Percentiles rank a stretch among this genome's conserved stretches.
Conservation (phyloP, 306 rosid species). For the Lathyrus sativus region DNA sequence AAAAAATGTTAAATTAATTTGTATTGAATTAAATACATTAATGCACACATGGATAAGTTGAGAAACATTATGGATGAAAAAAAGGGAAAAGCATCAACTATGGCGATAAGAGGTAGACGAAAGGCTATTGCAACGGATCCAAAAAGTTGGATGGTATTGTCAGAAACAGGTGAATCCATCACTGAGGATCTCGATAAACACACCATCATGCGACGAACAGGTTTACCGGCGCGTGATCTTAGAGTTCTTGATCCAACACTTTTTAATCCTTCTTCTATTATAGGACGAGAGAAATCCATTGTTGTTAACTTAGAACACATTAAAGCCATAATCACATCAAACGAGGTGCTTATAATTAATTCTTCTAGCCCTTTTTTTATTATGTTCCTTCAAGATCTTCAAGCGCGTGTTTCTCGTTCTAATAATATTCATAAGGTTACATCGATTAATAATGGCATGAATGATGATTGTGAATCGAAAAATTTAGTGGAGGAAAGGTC, state of each 20-base stretch:
- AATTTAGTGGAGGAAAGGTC: neutral
- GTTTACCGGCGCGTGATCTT: conserved; percentile 77
- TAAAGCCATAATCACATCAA: conserved; percentile 65
- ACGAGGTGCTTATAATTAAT: conserved; percentile 57
- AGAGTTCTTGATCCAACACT: conserved; percentile 67
- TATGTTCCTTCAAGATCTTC: conserved; percentile 67
- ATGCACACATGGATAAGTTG: neutral
- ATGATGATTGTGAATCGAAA: neutral
- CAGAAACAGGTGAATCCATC: conserved; percentile 29
- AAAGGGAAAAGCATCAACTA: neutral
- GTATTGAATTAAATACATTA: neutral
- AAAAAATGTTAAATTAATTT: too few relatives aligned
- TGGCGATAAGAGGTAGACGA: neutral
- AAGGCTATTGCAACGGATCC: conserved; percentile 19
- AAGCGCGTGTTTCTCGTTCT: conserved; percentile 39
- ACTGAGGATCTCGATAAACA: conserved; percentile 58
- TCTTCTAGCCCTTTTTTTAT: conserved; percentile 55
- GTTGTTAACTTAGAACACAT: conserved; percentile 74
- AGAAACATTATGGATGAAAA: conserved; percentile 9
- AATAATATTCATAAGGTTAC: too few relatives aligned
- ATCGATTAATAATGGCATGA: neutral
- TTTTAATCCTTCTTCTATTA: conserved; percentile 68
- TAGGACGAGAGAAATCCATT: conserved; percentile 72
- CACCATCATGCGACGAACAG: conserved; percentile 69
- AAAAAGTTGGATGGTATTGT: conserved; percentile 41